These are phyloP conservation scores for Paraphoma chrysanthemicola DNA, from an alignment of 2,329 filamentous ascomycete genomes.

Conservation along the genomic window DNA sequence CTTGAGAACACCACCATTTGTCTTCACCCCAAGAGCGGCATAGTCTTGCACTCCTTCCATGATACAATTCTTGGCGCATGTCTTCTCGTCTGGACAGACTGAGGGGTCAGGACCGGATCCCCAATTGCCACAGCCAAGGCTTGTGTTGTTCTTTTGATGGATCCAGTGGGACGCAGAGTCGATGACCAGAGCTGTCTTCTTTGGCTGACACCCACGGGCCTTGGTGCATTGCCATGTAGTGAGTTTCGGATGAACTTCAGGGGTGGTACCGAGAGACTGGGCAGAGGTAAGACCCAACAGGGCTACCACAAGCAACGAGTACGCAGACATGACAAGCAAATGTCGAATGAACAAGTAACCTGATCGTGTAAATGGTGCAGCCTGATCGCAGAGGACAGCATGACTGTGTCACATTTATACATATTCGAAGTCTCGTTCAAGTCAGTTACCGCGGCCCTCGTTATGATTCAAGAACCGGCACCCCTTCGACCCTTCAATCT, in stretches of 20 bases:
- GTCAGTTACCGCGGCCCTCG: too few relatives aligned
- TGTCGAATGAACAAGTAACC: neutral
- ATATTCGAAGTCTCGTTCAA: neutral
- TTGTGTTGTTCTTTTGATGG: conserved; percentile 46
- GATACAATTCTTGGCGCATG: conserved; percentile 64
- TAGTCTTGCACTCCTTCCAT: conserved; percentile 64
- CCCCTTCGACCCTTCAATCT: neutral
- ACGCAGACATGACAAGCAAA: conserved; percentile 28
- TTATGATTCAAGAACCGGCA: too few relatives aligned
- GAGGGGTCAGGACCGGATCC: conserved; percentile 46
- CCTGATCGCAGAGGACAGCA: neutral
- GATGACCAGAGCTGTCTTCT: conserved; percentile 58
- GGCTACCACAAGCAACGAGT: conserved; percentile 30
- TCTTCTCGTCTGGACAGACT: conserved; percentile 56
- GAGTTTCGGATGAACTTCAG: conserved; percentile 60
- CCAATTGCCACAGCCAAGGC: conserved; percentile 42
- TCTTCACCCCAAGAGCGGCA: conserved; percentile 60
- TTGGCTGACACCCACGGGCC: conserved; percentile 55
- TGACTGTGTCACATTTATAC: conserved; percentile 9
- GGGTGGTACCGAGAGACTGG: conserved; percentile 37
- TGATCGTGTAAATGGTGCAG: neutral
- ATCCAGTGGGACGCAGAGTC: conserved; percentile 58
- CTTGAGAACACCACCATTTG: conserved; percentile 56
- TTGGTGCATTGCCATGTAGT: conserved; percentile 62
- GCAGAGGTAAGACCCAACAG: conserved; percentile 37